A percentile compares a stretch with the other conserved stretches of the same genome.
Evolutionary conservation across 2,329 filamentous ascomycete species (phyloP).

Genomic region (Pleomassaria siparia): DNA sequence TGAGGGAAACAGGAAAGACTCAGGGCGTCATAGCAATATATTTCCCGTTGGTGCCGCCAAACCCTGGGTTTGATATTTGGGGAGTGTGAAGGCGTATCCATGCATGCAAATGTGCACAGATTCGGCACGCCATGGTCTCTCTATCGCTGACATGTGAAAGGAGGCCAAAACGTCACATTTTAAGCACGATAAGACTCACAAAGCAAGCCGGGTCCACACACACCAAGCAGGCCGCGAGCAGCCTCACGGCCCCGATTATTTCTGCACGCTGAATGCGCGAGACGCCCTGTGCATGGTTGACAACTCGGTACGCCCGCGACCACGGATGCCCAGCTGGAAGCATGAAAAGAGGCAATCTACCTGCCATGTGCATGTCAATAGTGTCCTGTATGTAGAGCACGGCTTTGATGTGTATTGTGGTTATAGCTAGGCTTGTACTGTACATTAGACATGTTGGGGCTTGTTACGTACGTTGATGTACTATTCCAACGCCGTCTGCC

Average conservation of each 20-base stretch:
- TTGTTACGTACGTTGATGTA: neutral
- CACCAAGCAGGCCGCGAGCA: constrained; percentile 1
- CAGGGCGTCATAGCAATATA: neutral
- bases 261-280: constrained; percentile 4
- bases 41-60: too few relatives aligned
- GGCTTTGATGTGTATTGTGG: neutral
- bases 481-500: neutral
- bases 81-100: constrained; percentile 9
- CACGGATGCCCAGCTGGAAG: neutral
- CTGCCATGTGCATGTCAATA: neutral
- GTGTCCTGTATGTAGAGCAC: neutral
- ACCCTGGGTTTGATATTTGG: too few relatives aligned
- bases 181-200: constrained; percentile 12
- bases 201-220: neutral
- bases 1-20: neutral
- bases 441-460: neutral
- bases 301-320: constrained; percentile 2
- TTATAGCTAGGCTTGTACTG: neutral
- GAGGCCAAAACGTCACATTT: constrained; percentile 8
- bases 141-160: constrained; percentile 15
- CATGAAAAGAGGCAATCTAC: neutral
- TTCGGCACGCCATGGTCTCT: constrained; percentile 3
- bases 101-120: neutral
- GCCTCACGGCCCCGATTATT: constrained; percentile 5
- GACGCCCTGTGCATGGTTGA: constrained; percentile 10